phyloP scores from a whole-genome alignment of 306 rosid genomes.

The Vigna mungo region DNA sequence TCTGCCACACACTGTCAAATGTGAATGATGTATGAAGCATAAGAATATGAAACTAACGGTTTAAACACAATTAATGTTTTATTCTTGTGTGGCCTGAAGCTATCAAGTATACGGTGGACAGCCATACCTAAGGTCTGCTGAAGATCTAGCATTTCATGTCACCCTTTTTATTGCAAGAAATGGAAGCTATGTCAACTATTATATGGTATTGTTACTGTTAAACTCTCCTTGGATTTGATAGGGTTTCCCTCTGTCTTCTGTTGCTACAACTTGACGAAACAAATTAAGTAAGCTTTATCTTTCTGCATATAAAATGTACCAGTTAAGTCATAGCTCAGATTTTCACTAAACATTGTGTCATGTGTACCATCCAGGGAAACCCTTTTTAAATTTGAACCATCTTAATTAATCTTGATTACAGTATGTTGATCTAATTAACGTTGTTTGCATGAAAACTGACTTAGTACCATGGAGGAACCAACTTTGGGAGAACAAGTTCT shows the following conservation, averaged over 20 bases:
- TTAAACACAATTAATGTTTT: constrained; percentile 2
- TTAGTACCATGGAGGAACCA: constrained; percentile 88
- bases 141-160: constrained; percentile 85
- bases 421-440: constrained; percentile 4
- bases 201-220: constrained; percentile 64
- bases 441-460: constrained; percentile 37
- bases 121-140: constrained; percentile 76
- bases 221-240: not conserved
- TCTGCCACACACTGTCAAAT: not conserved
- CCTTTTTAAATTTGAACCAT: not conserved
- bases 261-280: constrained; percentile 1
- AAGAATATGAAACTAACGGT: too few relatives aligned
- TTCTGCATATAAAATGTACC: not conserved
- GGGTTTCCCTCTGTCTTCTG: not conserved
- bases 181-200: constrained; percentile 87
- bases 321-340: not conserved
- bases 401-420: not conserved
- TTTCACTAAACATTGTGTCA: constrained; percentile 11
- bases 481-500: constrained; percentile 70
- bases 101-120: constrained; percentile 70
- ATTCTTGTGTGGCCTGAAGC: constrained; percentile 44
- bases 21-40: not conserved
- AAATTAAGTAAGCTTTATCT: constrained; percentile 17
- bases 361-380: not conserved
- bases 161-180: constrained; percentile 85